Percentiles rank a stretch among this genome's conserved stretches.
phyloP scores from a whole-genome alignment of 208 protist genomes.

The Hexamita inflata region DNA sequence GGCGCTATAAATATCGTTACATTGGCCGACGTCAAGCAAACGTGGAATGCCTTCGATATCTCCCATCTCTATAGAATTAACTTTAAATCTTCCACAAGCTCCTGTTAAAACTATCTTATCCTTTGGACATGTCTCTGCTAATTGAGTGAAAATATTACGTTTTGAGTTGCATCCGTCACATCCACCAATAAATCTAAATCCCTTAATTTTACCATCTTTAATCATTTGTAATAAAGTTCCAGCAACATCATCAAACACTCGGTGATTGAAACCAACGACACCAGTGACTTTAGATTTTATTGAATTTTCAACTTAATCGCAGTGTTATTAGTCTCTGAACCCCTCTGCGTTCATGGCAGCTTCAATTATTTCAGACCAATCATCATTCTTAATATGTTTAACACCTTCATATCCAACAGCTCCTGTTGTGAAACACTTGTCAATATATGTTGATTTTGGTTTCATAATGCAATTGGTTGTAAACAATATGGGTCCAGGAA shows the following conservation, averaged over 20 bases:
- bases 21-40: constrained; percentile 65
- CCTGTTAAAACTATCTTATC: constrained; percentile 57
- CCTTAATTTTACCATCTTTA: constrained; percentile 55
- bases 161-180: constrained; percentile 59
- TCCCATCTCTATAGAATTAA: constrained; percentile 36
- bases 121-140: constrained; percentile 40
- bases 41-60: constrained; percentile 54
- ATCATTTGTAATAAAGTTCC: constrained; percentile 50
- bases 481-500: constrained; percentile 66
- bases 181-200: constrained; percentile 60
- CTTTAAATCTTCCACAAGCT: constrained; percentile 54
- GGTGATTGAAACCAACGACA: constrained; percentile 36
- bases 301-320: constrained; percentile 12
- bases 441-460: constrained; percentile 49
- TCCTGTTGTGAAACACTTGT: constrained; percentile 54
- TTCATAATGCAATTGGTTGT: constrained; percentile 66
- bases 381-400: constrained; percentile 34
- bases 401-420: constrained; percentile 45
- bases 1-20: constrained; percentile 62
- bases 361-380: constrained; percentile 49
- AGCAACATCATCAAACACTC: constrained; percentile 36
- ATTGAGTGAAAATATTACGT: constrained; percentile 56
- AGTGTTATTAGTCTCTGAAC: constrained; percentile 35
- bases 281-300: background rate
- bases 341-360: constrained; percentile 40